phyloP scores from a whole-genome alignment of 2,329 filamentous ascomycete genomes.

The Neopestalotiopsis sp. region DNA sequence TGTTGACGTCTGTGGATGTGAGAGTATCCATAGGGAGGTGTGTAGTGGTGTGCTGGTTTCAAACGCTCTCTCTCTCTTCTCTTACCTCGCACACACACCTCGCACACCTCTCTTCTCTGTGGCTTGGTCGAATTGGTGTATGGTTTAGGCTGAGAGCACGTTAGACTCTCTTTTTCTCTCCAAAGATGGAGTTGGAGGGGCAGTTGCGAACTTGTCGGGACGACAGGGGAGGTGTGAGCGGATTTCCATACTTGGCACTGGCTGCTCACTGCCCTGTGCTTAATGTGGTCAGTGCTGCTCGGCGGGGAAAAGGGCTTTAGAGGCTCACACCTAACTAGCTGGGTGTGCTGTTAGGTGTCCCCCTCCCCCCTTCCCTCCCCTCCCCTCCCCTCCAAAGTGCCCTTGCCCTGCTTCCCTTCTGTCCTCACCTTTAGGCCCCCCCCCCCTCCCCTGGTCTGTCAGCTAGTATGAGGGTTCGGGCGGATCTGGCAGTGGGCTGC shows the following conservation, averaged over 20 bases:
- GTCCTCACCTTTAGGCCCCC: background rate
- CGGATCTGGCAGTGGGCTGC: background rate
- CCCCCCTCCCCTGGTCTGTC: background rate
- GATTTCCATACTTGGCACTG: background rate
- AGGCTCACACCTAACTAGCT: too few species aligned
- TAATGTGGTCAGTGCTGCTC: too few species aligned
- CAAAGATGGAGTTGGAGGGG: too few species aligned
- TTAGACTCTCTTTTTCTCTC: too few species aligned
- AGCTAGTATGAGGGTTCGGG: background rate
- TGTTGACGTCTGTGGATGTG: constrained; percentile 2
- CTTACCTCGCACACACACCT: background rate
- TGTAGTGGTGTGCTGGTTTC: background rate
- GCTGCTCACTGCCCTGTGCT: too few species aligned
- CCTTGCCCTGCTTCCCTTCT: background rate
- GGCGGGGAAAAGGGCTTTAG: too few species aligned
- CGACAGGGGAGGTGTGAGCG: background rate
- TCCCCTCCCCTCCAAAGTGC: background rate
- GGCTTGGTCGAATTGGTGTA: too few species aligned
- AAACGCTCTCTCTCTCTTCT: background rate
- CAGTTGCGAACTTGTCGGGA: too few species aligned
- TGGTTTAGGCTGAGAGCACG: too few species aligned
- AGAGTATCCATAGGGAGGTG: background rate
- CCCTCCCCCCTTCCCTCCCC: background rate
- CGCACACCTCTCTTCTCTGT: too few species aligned
- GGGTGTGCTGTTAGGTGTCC: too few species aligned